Evolutionary conservation across 1,284 basidiomycete genomes (phyloP).

Genomic region (Ceratobasidium sp.): DNA sequence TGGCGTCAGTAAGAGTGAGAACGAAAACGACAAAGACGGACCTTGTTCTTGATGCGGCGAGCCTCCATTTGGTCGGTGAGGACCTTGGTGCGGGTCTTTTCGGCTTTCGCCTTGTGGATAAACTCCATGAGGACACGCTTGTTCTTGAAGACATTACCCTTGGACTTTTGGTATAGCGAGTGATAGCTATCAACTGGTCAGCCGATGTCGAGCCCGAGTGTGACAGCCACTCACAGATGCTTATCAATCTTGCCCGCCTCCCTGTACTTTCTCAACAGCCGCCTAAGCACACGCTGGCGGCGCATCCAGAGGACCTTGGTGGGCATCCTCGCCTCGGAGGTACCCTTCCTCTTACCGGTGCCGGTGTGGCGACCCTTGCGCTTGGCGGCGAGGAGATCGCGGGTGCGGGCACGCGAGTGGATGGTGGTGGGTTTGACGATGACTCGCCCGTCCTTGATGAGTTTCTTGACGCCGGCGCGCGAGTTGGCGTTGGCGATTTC

Average conservation of each 20-base stretch:
- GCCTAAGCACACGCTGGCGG: constrained; percentile 94
- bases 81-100: constrained; percentile 98
- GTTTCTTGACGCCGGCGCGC: constrained; percentile 95
- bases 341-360: constrained; percentile 98
- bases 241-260: constrained; percentile 99
- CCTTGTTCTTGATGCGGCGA: constrained; percentile 92
- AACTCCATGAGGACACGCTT: constrained; percentile 99
- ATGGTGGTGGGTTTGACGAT: constrained; percentile 96
- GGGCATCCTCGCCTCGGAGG: constrained; percentile 96
- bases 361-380: constrained; percentile 98
- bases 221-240: constrained; percentile 80
- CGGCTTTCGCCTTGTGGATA: constrained; percentile 99
- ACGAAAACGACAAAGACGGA: constrained; percentile 50
- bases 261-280: constrained; percentile 96
- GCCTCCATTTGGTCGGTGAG: constrained; percentile 99
- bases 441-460: constrained; percentile 96
- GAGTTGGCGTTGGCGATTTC: constrained; percentile 99
- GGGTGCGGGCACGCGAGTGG: constrained; percentile 96
- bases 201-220: background rate
- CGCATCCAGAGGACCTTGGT: constrained; percentile 99
- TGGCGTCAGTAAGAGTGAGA: background rate
- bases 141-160: constrained; percentile 99
- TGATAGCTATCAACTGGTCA: constrained; percentile 89
- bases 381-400: constrained; percentile 93
- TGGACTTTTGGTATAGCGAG: constrained; percentile 98